Evolutionary conservation across 164 flowering plant species (phyloP).

Genomic region (Stephania cephalantha): DNA sequence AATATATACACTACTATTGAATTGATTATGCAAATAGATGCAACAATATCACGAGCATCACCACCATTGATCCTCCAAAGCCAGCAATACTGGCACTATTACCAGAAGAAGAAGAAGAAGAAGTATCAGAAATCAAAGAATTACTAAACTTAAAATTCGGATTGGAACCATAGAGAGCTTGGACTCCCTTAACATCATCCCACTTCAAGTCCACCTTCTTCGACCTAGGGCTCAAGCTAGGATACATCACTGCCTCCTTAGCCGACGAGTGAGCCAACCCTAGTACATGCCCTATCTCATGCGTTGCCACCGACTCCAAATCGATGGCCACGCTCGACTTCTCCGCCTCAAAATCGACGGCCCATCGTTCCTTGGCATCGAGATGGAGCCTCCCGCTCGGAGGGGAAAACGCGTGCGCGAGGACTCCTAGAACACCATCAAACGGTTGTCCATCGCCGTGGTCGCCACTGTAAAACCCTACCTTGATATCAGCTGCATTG

Average conservation of each 20-base stretch:
- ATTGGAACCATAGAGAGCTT: constrained; percentile 68
- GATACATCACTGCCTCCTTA: constrained; percentile 67
- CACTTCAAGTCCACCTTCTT: constrained; percentile 45
- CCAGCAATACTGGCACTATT: background rate
- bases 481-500: constrained; percentile 43
- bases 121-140: constrained; percentile 15
- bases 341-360: constrained; percentile 43
- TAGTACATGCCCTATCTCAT: constrained; percentile 74
- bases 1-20: too few relatives aligned
- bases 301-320: constrained; percentile 75
- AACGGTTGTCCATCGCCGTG: constrained; percentile 84
- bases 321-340: constrained; percentile 50
- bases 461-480: constrained; percentile 61
- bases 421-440: constrained; percentile 64
- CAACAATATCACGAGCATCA: too few relatives aligned
- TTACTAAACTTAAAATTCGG: constrained; percentile 47
- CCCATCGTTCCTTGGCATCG: constrained; percentile 66
- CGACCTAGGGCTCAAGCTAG: constrained; percentile 55
- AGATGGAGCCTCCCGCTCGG: constrained; percentile 59
- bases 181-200: constrained; percentile 69
- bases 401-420: constrained; percentile 75
- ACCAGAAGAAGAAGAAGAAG: too few relatives aligned
- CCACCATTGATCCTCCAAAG: too few relatives aligned
- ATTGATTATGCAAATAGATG: too few relatives aligned
- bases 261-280: constrained; percentile 57